Percentiles rank a stretch among this genome's conserved stretches.
Evolutionary conservation across 2,329 filamentous ascomycete species (phyloP).

Genomic region (Dactylonectria macrodidyma): DNA sequence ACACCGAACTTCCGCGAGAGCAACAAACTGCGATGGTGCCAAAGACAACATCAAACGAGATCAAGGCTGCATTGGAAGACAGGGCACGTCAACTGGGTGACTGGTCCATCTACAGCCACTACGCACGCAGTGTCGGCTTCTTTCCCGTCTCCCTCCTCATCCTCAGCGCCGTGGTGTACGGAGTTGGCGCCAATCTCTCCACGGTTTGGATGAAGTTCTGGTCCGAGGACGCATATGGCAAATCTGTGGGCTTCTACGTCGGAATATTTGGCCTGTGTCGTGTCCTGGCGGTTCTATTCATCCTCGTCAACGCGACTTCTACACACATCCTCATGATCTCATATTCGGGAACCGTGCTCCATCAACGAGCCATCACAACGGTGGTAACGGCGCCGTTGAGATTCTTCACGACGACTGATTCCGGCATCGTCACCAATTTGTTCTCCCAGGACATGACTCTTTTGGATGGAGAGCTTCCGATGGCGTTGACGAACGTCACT

Average conservation of each 20-base stretch:
- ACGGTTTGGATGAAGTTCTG: constrained; percentile 60
- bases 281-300: constrained; percentile 34
- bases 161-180: constrained; percentile 40
- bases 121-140: constrained; percentile 48
- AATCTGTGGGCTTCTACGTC: constrained; percentile 48
- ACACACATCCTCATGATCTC: constrained; percentile 48
- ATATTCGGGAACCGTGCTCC: constrained; percentile 51
- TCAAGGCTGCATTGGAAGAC: constrained; percentile 34
- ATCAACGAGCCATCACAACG: constrained; percentile 51
- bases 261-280: constrained; percentile 50
- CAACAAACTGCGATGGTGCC: background rate
- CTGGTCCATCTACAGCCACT: constrained; percentile 53
- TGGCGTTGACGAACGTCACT: constrained; percentile 50
- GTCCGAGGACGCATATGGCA: constrained; percentile 50
- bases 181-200: constrained; percentile 48
- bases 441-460: constrained; percentile 63
- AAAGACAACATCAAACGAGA: background rate
- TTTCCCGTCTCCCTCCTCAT: constrained; percentile 38
- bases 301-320: constrained; percentile 31
- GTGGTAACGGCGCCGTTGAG: constrained; percentile 56
- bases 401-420: constrained; percentile 60
- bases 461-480: constrained; percentile 57
- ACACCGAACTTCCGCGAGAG: background rate
- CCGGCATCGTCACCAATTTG: constrained; percentile 58
- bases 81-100: constrained; percentile 51